Base-by-base conservation (phyloP, 2,329 filamentous ascomycete genomes). In the Thelonectria blattea region DNA sequence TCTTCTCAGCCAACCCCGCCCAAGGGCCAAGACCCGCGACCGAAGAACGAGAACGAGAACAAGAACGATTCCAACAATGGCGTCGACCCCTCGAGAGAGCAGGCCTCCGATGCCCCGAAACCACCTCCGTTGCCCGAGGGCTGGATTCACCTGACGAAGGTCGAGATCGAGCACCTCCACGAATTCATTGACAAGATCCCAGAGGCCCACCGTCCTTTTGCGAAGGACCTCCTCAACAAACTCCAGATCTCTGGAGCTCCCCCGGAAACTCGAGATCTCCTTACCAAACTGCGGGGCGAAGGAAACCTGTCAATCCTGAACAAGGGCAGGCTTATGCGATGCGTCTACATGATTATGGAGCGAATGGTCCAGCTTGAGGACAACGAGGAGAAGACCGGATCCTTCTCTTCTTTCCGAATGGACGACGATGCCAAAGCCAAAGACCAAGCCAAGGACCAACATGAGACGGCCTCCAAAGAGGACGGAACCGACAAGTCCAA, bases 181-280 rank as follows among this genome's bases (percentile, higher is more conserved):
- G 78, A 83, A 30, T 81, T 91, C 62, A 75, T 90, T 60, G 85
- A 85, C 65, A 79, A 82, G 61, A 81, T 92, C 58, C 89, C 90
- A 8, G 79, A 82, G 56, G 81, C 82, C n/a, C 87, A 91, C 75
- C 80, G 81, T 41, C 76, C 85, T 52, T 78, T 83, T 20, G 75
- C 93, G 60, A 81, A 87, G 60, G 81, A 85, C 49, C 81, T 88
- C 9, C 76, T 91, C n/a, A 78, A 84, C 62, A 79, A 83, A 27
- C 82, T 94, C 62, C 86, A 88, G 76, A 81, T 82, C 61, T 82
- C 88, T 43, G 92, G 92, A 10, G 85, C 92, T 15, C 91, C 92
- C 1, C 69, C 78, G 20, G 91, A 92, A 71, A 77, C 92, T 17
- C 83, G 85, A 56, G 83, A 89, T 41, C 70, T 87, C 60, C 74